These are phyloP conservation scores for Populus hybrid DNA, from an alignment of 441 rosid species.

Conservation along the genomic window DNA sequence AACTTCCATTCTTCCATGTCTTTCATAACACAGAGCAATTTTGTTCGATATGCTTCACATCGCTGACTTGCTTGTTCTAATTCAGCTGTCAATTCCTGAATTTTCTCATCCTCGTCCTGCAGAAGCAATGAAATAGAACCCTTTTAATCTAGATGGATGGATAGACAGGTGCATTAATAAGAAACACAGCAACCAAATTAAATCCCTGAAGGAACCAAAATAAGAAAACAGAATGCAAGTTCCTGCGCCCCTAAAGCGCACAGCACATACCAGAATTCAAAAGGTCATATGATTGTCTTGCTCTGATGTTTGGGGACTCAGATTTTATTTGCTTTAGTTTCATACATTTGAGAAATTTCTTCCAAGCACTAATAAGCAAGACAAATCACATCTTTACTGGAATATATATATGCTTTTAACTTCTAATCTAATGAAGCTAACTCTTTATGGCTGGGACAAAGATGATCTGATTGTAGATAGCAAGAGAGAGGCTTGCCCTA, in stretches of 20 bases:
- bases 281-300: not conserved
- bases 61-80: constrained; percentile 35
- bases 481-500: not conserved
- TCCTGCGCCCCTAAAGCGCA: not conserved
- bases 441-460: not conserved
- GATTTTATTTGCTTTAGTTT: not conserved
- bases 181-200: not conserved
- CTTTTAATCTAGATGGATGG: not conserved
- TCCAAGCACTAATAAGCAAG: not conserved
- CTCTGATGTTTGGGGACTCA: not conserved
- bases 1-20: constrained; percentile 48
- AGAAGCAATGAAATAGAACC: not conserved
- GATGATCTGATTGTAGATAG: not conserved
- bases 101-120: constrained; percentile 37
- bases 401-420: not conserved
- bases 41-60: constrained; percentile 41
- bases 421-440: not conserved
- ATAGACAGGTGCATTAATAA: not conserved
- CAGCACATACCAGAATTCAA: not conserved
- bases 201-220: not conserved
- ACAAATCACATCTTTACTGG: not conserved
- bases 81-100: constrained; percentile 31
- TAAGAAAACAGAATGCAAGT: not conserved
- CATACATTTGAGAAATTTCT: not conserved
- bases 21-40: constrained; percentile 33